These are phyloP conservation scores for Epichloe gansuensis DNA, from an alignment of 2,329 filamentous ascomycete genomes.

Conservation along the genomic window DNA sequence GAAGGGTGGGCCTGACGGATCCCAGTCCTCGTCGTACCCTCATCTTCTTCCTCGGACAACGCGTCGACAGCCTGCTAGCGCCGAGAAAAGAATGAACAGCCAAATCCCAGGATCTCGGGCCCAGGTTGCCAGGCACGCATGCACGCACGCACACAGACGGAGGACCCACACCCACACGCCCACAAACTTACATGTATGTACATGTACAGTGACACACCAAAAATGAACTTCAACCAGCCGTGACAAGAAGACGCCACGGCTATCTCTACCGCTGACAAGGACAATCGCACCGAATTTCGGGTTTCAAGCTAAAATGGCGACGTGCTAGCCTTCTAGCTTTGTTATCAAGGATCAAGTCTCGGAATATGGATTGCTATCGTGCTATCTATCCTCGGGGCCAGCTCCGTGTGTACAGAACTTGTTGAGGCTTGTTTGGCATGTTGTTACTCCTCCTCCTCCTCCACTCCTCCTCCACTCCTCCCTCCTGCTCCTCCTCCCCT, in stretches of 20 bases:
- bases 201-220: slow-evolving; percentile 15
- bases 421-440: neutral
- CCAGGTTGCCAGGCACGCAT: neutral
- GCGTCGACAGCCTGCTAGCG: neutral
- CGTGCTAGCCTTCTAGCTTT: neutral
- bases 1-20: slow-evolving; percentile 2
- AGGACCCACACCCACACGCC: neutral
- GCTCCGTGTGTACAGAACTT: neutral
- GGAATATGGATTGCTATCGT: neutral
- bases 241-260: too few relatives aligned
- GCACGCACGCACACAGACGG: neutral
- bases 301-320: neutral
- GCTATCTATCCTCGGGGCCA: neutral
- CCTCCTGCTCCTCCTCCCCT: neutral
- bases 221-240: neutral
- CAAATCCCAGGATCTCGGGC: slow-evolving; percentile 5
- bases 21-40: neutral
- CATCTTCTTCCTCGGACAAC: neutral
- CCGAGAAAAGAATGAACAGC: neutral
- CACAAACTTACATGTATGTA: neutral
- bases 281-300: too few relatives aligned
- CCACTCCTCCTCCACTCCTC: neutral
- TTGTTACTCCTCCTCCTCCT: too few relatives aligned
- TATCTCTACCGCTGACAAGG: too few relatives aligned
- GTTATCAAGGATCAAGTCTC: neutral